Evolutionary conservation across 176 grass and related monocot species (phyloP), one percentile per base, ranked within the genome.

Genomic region (Poa pratensis): DNA sequence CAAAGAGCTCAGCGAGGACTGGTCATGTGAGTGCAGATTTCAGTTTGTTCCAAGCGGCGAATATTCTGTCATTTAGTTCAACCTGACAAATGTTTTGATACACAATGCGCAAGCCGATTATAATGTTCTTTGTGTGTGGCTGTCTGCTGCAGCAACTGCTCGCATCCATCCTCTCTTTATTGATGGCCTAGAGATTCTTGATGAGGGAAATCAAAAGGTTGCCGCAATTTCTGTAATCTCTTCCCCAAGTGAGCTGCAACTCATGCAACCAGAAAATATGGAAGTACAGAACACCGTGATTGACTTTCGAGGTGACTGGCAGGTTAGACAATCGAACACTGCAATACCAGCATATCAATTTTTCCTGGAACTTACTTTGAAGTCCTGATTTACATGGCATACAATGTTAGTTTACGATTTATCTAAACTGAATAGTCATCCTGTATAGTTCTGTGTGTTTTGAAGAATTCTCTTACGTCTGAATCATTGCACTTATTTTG

Each of bases 81-180:
- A 73, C 17, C 19, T 24, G 51, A 40, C 10, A 1, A 23, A 13
- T 66, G 10, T 70, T 79, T 54, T 0, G 45, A 20, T 73, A 63
- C 32, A n/a, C 42, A 43, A 80, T 27, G 11, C 9, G 3, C 5
- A 23, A 18, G 28, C 69, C 12, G 13, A 72, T 24, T 48, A 48
- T 26, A 45, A 8, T 16, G 22, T 22, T 48, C 26, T 48, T 4
- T 46, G 45, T 70, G 1, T 70, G 63, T 45, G 20, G 20, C 1
- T 71, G 69, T 49, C 22, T 49, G 13, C 71, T 75, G 66, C 89
- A 95, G 96, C 93, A 61, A 98, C 83, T 77, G 90, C 93, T 79
- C 46, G 87, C 75, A 94, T 99, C 86, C 73, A 83, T 49, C 88
- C 96, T 80, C 89, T 96, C 27, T 96, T 99, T 76, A 83, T 96